These are phyloP conservation scores for Diaporthe helianthi DNA, from an alignment of 2,329 filamentous ascomycete genomes.

Conservation along the genomic window DNA sequence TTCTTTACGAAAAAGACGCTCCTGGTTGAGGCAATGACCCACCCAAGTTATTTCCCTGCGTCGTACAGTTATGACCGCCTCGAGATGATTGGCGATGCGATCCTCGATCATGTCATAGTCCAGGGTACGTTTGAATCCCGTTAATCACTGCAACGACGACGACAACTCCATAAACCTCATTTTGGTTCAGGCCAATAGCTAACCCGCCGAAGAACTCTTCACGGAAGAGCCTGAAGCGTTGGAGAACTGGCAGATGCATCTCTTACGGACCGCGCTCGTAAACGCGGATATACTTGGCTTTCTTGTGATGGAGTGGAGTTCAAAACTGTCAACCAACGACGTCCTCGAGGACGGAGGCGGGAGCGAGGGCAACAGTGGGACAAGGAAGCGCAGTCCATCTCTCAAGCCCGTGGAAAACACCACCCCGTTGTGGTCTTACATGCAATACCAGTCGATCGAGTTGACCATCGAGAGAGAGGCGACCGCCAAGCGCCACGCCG, in stretches of 20 bases:
- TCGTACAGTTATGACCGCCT: slow-evolving; percentile 71
- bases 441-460: slow-evolving; percentile 63
- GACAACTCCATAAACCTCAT: too few species aligned
- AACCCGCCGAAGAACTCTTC: slow-evolving; percentile 57
- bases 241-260: slow-evolving; percentile 70
- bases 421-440: slow-evolving; percentile 70
- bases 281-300: slow-evolving; percentile 85
- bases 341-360: slow-evolving; percentile 18
- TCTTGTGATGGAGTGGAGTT: slow-evolving; percentile 66
- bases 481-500: slow-evolving; percentile 53
- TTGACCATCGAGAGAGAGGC: slow-evolving; percentile 55
- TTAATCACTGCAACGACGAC: too few species aligned
- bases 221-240: slow-evolving; percentile 46
- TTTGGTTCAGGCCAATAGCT: too few species aligned
- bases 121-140: background rate
- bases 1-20: slow-evolving; percentile 72
- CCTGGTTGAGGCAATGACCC: slow-evolving; percentile 81
- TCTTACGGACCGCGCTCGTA: slow-evolving; percentile 76
- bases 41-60: slow-evolving; percentile 65
- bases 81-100: slow-evolving; percentile 86
- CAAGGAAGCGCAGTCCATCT: slow-evolving; percentile 36
- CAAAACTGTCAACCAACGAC: slow-evolving; percentile 43
- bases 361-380: slow-evolving; percentile 23
- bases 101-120: slow-evolving; percentile 81
- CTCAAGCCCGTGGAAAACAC: slow-evolving; percentile 34